Base-by-base conservation (phyloP, 805 yeast genomes). In the Vanderwaltozyma tropicalis region DNA sequence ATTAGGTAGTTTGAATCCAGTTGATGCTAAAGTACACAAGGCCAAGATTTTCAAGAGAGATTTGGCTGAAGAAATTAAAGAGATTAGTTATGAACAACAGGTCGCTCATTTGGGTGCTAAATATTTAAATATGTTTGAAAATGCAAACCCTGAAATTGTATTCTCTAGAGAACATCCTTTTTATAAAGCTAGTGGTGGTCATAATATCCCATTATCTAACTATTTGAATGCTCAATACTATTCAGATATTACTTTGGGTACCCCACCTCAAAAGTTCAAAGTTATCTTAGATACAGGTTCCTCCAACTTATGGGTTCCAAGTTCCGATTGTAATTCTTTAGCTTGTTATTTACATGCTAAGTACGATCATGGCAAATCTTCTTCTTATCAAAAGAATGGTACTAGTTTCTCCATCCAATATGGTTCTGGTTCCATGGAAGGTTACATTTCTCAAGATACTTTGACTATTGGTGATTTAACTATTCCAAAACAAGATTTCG, bases 271-370 rank as follows among this genome's bases (percentile, higher is more conserved):
- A 68, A 61, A 74, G 14, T 92, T 92, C 66, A 89, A 89, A 71
- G 97, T 92, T 35, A 77, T 92, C 45, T 71, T 92, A 55, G 98
- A 92, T 64, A 89, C 98, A 19, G 98, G 98, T 29, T 84, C 95
- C 32, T 83, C 96, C 32, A 92, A 92, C 65, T 71, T 92, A 67
- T 92, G 98, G 98, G 86, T 92, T 45, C 98, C 98, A 38, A 75
- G 94, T 43, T 49, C 70, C 31, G 87, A 84, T 48, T 92, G 98
- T 68, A 69, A 86, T 35, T 86, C 96, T 4, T 76, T 92, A 64
- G 97, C 98, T 36, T 92, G 98, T 67, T 89, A 74, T 72, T 71
- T 92, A 61, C 98, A 92, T 67, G 55, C 81, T 53, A 92, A 88
- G 71, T 92, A 86, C 59, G 92, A 84, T 63, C 92, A 85, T 54